These are phyloP conservation scores for Cyberlindnera maclurae DNA, from an alignment of 805 yeast genomes.

Conservation along the genomic window DNA sequence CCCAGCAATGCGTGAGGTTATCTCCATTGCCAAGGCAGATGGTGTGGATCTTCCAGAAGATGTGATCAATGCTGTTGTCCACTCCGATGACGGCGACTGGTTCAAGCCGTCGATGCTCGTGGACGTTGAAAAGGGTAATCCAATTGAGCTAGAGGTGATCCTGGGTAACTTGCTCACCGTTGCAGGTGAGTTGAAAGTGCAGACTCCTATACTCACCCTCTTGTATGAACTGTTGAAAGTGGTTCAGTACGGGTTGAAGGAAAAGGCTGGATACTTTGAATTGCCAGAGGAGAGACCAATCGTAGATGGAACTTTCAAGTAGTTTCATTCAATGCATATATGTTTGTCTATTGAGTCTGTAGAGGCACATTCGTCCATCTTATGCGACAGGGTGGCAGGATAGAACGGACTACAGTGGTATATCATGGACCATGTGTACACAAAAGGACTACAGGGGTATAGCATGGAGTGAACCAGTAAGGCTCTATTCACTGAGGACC, in stretches of 20 bases:
- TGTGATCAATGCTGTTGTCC: conserved; percentile 41
- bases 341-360: too few species aligned
- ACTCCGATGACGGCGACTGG: conserved; percentile 50
- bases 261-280: conserved; percentile 38
- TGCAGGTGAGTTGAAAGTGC: conserved; percentile 40
- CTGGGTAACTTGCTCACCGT: conserved; percentile 57
- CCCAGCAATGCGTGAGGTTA: conserved; percentile 65
- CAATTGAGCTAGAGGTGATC: conserved; percentile 65
- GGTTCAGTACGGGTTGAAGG: conserved; percentile 56
- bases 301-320: conserved; percentile 3
- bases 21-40: conserved; percentile 61
- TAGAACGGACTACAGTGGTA: too few species aligned
- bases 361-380: too few species aligned
- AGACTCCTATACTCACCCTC: conserved; percentile 50
- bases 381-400: too few species aligned
- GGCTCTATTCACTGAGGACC: conserved; percentile 2
- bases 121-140: conserved; percentile 59
- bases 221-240: conserved; percentile 56
- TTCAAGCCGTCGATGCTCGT: conserved; percentile 70
- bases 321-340: too few species aligned
- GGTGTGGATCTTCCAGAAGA: conserved; percentile 48
- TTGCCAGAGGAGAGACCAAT: conserved; percentile 38
- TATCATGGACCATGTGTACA: too few species aligned
- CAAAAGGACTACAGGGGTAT: too few species aligned
- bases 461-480: too few species aligned